Evolutionary conservation across 768 basidiomycete species (phyloP), one percentile per base, ranked within the genome.

Genomic region (Phylloporus sp.): DNA sequence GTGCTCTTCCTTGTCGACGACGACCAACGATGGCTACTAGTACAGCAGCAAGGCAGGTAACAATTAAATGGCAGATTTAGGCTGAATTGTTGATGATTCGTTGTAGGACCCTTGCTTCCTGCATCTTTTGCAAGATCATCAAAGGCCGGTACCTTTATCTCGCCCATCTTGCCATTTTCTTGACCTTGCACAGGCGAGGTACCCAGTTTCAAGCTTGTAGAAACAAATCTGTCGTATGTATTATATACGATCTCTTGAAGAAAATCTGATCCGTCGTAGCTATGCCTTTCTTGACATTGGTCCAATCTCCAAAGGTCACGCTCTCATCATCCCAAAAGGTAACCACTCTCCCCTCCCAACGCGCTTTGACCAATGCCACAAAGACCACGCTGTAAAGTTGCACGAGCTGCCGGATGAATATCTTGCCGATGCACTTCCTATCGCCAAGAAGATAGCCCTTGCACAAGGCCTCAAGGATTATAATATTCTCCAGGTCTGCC

Each of bases 101-200:
- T 32, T 15, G 22, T 50, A 85, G 85, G 61, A 72, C 73, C 43
- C 74, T 86, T 46, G 77, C 82, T 6, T 69, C 68, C 22, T 97
- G 94, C 70, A 72, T 97, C 62, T 97, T 97, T 75, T 98, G 95
- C 80, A 97, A 86, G 74, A 97, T 97, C 69, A 80, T 94, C 74
- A 90, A 90, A 73, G 90, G 93, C 84, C 41, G 24, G 70, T 57
- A 31, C 23, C 32, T 32, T 53, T 2, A 7, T 10, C 23, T n/a
- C 12, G 16, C 24, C 18, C 2, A 12, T 29, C 43, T 38, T 4
- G 2, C 15, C 7, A 0, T 15, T 7, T 4, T 32, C 32, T 6
- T 49, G 15, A 49, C 18, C 39, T 32, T 11, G 11, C 22, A 20
- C 65, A 93, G 93, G 92, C 46, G 86, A 94, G 22, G 93, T 97